phyloP scores from a whole-genome alignment of 208 protist genomes.

The Wallacemonas sp. region DNA sequence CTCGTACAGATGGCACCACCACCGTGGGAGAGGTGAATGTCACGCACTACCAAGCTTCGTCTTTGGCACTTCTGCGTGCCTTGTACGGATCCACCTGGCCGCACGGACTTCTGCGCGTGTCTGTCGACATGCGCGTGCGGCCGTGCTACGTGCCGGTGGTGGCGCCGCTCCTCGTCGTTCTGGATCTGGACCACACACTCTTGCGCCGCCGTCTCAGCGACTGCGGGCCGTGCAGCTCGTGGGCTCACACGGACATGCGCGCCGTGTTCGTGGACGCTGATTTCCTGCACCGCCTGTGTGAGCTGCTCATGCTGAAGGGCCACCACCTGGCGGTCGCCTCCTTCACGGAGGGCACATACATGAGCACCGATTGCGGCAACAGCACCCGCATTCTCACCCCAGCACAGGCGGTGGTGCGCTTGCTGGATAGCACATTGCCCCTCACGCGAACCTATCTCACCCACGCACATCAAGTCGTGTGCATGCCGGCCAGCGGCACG shows the following conservation, averaged over 20 bases:
- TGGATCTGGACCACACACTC: constrained; percentile 41
- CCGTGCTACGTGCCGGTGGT: constrained; percentile 24
- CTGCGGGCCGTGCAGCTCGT: not conserved
- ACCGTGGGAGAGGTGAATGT: too few species aligned
- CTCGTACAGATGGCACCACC: too few species aligned
- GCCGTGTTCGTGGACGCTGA: constrained; percentile 30
- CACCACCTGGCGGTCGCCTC: constrained; percentile 42
- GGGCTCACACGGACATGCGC: not conserved
- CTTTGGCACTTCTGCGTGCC: not conserved
- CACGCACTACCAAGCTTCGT: not conserved
- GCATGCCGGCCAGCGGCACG: constrained; percentile 13
- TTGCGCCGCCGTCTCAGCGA: constrained; percentile 24
- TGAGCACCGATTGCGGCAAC: not conserved
- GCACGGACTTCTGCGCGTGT: not conserved
- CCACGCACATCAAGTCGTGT: constrained; percentile 25
- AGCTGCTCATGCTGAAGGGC: constrained; percentile 9
- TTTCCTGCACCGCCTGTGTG: constrained; percentile 29
- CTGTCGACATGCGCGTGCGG: constrained; percentile 13
- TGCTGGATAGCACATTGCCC: constrained; percentile 27
- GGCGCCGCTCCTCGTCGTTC: constrained; percentile 31
- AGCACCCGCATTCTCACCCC: not conserved
- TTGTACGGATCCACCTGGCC: not conserved
- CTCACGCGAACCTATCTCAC: constrained; percentile 23
- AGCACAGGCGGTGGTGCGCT: constrained; percentile 17
- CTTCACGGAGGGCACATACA: constrained; percentile 22